phyloP scores from a whole-genome alignment of 2,329 filamentous ascomycete species.

The Diaporthe eres region DNA sequence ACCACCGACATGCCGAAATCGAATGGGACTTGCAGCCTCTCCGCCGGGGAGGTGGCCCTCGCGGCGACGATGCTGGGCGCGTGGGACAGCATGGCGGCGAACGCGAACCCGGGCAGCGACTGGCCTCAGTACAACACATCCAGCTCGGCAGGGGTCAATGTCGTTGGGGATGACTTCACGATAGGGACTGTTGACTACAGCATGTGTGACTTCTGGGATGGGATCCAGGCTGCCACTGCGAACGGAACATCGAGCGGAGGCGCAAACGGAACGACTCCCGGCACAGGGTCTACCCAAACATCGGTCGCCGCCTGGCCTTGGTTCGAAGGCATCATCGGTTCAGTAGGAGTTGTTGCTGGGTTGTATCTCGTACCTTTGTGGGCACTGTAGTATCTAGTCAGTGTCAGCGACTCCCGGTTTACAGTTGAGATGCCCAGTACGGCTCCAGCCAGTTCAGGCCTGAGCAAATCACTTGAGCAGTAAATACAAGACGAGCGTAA shows the following conservation, averaged over 20 bases:
- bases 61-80: constrained; percentile 45
- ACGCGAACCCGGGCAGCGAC: constrained; percentile 42
- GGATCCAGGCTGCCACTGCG: background rate
- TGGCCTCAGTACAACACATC: constrained; percentile 30
- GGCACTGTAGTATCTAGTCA: background rate
- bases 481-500: background rate
- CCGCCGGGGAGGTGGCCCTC: constrained; percentile 43
- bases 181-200: constrained; percentile 33
- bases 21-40: constrained; percentile 47
- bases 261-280: background rate
- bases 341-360: background rate
- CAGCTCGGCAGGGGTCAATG: constrained; percentile 33
- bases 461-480: no score
- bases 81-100: constrained; percentile 48
- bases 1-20: constrained; percentile 45
- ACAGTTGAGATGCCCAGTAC: background rate
- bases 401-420: background rate
- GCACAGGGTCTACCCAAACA: background rate
- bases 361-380: background rate
- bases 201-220: constrained; percentile 39
- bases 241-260: constrained; percentile 4
- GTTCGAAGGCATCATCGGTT: background rate
- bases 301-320: constrained; percentile 8
- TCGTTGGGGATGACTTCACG: constrained; percentile 14
- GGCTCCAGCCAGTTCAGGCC: background rate